phyloP scores from a whole-genome alignment of 169 alveolate species.

The Plasmodium relictum region DNA sequence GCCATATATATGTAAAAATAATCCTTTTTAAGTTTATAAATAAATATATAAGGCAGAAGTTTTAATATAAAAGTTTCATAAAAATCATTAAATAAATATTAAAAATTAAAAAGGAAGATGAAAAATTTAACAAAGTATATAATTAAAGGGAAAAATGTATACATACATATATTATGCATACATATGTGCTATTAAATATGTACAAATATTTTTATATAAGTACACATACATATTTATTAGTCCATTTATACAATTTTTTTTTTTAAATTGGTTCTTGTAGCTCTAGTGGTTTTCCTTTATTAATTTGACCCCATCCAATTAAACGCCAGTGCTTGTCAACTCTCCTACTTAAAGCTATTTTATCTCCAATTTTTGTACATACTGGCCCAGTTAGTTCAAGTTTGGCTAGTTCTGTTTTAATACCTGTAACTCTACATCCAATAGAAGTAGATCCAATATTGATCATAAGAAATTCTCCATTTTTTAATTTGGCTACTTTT shows the following conservation, averaged over 20 bases:
- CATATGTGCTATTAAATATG: not conserved
- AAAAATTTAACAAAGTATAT: slow-evolving; percentile 49
- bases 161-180: not conserved
- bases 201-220: slow-evolving; percentile 5
- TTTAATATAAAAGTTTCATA: slow-evolving; percentile 48
- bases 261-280: slow-evolving; percentile 80
- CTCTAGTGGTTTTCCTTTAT: slow-evolving; percentile 87
- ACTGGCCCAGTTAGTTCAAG: slow-evolving; percentile 94
- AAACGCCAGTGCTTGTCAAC: slow-evolving; percentile 98
- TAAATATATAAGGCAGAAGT: slow-evolving; percentile 4
- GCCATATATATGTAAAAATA: too few species aligned
- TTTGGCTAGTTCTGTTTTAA: slow-evolving; percentile 93
- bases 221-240: not conserved
- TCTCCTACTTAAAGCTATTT: slow-evolving; percentile 98
- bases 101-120: slow-evolving; percentile 37
- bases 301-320: slow-evolving; percentile 98
- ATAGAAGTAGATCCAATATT: slow-evolving; percentile 98
- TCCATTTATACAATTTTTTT: not conserved
- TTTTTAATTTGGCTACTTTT: slow-evolving; percentile 95
- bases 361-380: slow-evolving; percentile 96
- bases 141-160: not conserved
- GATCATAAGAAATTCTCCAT: slow-evolving; percentile 97
- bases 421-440: slow-evolving; percentile 96
- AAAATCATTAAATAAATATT: slow-evolving; percentile 51
- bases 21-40: slow-evolving; percentile 17